A percentile compares a stretch with the other conserved stretches of the same genome.
Evolutionary conservation across 352 stramenopile genomes (phyloP).

Genomic region (Phytopythium helicoides): DNA sequence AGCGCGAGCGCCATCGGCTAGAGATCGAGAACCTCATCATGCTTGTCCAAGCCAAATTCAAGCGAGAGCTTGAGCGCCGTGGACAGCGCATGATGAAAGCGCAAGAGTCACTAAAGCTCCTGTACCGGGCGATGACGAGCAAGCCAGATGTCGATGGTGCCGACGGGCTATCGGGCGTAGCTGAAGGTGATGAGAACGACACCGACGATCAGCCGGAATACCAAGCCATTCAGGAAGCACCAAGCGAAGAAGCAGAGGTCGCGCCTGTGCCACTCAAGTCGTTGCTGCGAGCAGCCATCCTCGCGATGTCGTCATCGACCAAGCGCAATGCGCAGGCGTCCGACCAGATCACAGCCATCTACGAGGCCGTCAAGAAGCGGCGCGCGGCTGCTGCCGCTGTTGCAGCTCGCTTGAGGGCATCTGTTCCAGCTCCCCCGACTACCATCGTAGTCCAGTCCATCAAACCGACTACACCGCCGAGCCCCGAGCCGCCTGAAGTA

Average conservation of each 20-base stretch:
- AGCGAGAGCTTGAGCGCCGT: constrained; percentile 48
- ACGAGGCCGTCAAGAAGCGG: constrained; percentile 25
- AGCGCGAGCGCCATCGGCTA: constrained; percentile 52
- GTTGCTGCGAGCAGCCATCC: constrained; percentile 54
- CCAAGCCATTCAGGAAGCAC: neutral
- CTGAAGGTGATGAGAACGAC: neutral
- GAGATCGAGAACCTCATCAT: constrained; percentile 62
- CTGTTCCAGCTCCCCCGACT: too few relatives aligned
- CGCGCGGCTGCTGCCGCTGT: neutral
- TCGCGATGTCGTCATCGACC: constrained; percentile 62
- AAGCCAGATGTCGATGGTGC: constrained; percentile 4
- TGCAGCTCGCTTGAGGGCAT: too few relatives aligned
- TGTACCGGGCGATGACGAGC: constrained; percentile 49
- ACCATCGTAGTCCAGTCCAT: too few relatives aligned
- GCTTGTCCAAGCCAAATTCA: constrained; percentile 62
- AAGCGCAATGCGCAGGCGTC: constrained; percentile 36
- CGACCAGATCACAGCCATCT: constrained; percentile 39
- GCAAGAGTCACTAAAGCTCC: constrained; percentile 61
- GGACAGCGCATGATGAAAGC: constrained; percentile 42
- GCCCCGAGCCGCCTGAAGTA: too few relatives aligned
- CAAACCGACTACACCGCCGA: too few relatives aligned
- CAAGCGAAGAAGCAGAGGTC: constrained; percentile 7
- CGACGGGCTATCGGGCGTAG: neutral
- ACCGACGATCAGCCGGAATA: neutral
- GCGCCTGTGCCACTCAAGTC: constrained; percentile 42